A percentile compares a stretch with the other conserved stretches of the same genome.
Evolutionary conservation across 768 basidiomycete genomes (phyloP).

Genomic region (Macrolepiota albuminosa): DNA sequence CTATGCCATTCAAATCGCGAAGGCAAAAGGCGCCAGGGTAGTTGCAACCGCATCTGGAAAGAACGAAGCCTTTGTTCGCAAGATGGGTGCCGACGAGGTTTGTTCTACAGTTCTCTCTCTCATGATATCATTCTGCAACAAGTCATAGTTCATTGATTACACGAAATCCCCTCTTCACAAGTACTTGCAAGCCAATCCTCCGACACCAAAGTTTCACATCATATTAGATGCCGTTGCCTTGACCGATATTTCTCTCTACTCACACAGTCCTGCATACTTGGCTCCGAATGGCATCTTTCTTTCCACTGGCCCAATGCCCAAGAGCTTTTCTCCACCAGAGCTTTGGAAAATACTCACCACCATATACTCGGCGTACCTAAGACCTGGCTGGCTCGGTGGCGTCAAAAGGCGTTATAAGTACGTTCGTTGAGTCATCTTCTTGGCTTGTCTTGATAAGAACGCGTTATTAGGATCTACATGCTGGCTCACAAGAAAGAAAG

Average conservation of each 20-base stretch:
- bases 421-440: constrained; percentile 13
- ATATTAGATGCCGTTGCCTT: constrained; percentile 58
- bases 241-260: constrained; percentile 44
- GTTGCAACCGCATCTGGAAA: constrained; percentile 53
- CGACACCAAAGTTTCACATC: constrained; percentile 47
- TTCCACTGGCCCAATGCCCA: constrained; percentile 45
- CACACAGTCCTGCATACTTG: constrained; percentile 46
- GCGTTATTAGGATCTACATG: constrained; percentile 25
- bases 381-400: constrained; percentile 53
- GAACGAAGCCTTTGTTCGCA: constrained; percentile 54
- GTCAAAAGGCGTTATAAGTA: constrained; percentile 42
- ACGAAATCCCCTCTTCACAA: constrained; percentile 44
- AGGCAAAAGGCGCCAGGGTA: constrained; percentile 55
- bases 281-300: constrained; percentile 49
- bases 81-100: constrained; percentile 64
- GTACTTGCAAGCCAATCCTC: constrained; percentile 40
- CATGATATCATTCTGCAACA: neutral
- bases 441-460: neutral
- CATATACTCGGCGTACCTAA: constrained; percentile 25
- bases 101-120: constrained; percentile 8
- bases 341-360: constrained; percentile 27
- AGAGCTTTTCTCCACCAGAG: constrained; percentile 23
- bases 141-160: constrained; percentile 55
- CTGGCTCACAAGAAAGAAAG: constrained; percentile 28
- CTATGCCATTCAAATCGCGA: constrained; percentile 72